Evolutionary conservation across 148 eudicot species (phyloP).

Genomic region (Amaranthus cruentus): DNA sequence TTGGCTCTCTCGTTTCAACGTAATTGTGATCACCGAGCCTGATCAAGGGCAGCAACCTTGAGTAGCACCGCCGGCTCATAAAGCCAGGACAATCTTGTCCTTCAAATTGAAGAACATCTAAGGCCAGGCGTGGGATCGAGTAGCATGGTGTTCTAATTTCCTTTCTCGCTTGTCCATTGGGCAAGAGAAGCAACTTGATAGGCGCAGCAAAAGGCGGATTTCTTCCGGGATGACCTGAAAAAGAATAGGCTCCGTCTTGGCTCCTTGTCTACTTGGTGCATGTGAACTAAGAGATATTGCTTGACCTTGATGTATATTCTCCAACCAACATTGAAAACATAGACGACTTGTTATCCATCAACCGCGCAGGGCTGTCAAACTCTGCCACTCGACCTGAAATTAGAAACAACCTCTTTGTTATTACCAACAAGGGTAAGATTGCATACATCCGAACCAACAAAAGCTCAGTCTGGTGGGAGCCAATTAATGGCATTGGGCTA

Average conservation of each 20-base stretch:
- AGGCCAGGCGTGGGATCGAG: not conserved
- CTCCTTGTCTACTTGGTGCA: not conserved
- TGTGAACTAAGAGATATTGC: slow-evolving; percentile 32
- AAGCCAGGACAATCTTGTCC: not conserved
- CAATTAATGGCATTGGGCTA: no score
- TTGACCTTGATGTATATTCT: slow-evolving; percentile 79
- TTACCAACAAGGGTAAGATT: no score
- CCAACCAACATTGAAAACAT: slow-evolving; percentile 80
- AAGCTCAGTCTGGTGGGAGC: no score
- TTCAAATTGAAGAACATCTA: not conserved
- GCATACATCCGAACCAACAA: no score
- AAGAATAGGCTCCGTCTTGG: slow-evolving; percentile 7
- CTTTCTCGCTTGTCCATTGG: slow-evolving; percentile 3
- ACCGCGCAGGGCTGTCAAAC: slow-evolving; percentile 65
- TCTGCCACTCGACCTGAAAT: slow-evolving; percentile 87
- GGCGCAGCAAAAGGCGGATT: slow-evolving; percentile 7
- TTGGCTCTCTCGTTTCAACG: slow-evolving; percentile 1
- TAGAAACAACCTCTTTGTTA: not conserved
- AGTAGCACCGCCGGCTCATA: not conserved
- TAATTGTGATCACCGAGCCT: not conserved
- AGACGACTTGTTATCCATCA: slow-evolving; percentile 72
- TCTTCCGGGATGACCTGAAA: slow-evolving; percentile 19
- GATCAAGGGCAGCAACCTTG: not conserved
- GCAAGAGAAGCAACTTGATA: slow-evolving; percentile 16
- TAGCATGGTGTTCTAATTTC: not conserved